Conservation (phyloP, 2,329 filamentous ascomycete genomes). For the Acephala macrosclerotiorum region DNA sequence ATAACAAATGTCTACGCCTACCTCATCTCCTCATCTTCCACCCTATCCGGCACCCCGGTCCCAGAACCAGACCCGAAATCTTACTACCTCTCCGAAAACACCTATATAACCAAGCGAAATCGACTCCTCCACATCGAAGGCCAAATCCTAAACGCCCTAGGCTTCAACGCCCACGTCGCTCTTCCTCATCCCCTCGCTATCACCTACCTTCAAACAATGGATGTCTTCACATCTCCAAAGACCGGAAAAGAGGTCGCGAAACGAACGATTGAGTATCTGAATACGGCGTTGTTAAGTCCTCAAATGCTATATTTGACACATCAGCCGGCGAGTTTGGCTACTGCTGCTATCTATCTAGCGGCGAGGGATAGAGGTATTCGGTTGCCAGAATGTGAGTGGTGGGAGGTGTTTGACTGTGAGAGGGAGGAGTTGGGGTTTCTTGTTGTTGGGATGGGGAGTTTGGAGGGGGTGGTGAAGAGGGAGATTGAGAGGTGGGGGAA, state of each 20-base stretch:
- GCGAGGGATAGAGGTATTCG: constrained; percentile 78
- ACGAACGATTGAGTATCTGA: constrained; percentile 79
- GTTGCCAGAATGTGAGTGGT: constrained; percentile 88
- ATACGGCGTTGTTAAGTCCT: constrained; percentile 83
- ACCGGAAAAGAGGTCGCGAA: constrained; percentile 62
- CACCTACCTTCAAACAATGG: constrained; percentile 91
- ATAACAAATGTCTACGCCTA: constrained; percentile 87
- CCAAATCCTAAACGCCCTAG: constrained; percentile 75
- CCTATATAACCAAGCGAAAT: constrained; percentile 70
- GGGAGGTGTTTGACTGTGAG: constrained; percentile 97
- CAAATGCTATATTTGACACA: constrained; percentile 92
- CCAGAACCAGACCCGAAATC: constrained; percentile 51
- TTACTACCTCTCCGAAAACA: constrained; percentile 77
- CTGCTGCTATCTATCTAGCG: constrained; percentile 90
- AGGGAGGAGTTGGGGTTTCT: constrained; percentile 93
- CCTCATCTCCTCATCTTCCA: constrained; percentile 69
- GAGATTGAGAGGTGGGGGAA: constrained; percentile 36
- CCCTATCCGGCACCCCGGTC: constrained; percentile 32
- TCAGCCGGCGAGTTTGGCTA: constrained; percentile 85
- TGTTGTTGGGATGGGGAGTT: constrained; percentile 83
- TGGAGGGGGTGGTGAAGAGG: constrained; percentile 62
- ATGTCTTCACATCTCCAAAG: constrained; percentile 59
- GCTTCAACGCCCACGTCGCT: constrained; percentile 85
- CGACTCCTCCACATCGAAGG: constrained; percentile 78
- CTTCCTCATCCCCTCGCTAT: constrained; percentile 87